Evolutionary conservation across 495 filamentous ascomycete species (phyloP).

Genomic region (Cenococcum geophilum): DNA sequence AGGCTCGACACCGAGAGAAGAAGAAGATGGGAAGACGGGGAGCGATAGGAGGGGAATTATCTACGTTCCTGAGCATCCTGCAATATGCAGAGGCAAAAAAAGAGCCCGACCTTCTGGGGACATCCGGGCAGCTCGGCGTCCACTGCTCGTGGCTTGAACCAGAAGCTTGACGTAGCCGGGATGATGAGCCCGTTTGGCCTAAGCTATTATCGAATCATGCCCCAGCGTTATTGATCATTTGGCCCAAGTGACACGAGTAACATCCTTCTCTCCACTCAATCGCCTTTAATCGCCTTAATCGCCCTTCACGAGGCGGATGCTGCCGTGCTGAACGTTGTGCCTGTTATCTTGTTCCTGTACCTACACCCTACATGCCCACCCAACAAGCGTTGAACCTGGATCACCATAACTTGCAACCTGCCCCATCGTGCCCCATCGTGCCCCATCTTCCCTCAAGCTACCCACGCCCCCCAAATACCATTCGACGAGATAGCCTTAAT

Average conservation of each 20-base stretch:
- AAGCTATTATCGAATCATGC: conserved; percentile 7
- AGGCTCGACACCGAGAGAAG: background rate
- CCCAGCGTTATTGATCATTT: conserved; percentile 6
- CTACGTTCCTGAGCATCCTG: background rate
- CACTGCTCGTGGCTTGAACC: background rate
- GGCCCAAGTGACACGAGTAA: conserved; percentile 6
- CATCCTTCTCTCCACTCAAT: background rate
- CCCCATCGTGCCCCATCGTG: no score
- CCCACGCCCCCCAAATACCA: no score
- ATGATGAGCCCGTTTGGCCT: conserved; percentile 6
- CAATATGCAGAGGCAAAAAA: background rate
- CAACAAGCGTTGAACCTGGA: no score
- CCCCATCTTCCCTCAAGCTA: no score
- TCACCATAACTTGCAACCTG: no score
- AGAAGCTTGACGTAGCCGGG: conserved; percentile 5
- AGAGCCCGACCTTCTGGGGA: conserved; percentile 6
- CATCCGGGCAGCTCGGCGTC: background rate
- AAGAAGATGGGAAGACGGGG: background rate
- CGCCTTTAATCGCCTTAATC: no score
- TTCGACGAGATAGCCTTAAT: no score
- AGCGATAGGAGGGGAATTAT: background rate
- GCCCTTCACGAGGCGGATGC: no score
- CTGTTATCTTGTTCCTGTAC: background rate
- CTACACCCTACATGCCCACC: background rate
- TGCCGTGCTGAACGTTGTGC: background rate